Conservation (phyloP, 805 yeast genomes). For the Kodamaea nitidulidarum region DNA sequence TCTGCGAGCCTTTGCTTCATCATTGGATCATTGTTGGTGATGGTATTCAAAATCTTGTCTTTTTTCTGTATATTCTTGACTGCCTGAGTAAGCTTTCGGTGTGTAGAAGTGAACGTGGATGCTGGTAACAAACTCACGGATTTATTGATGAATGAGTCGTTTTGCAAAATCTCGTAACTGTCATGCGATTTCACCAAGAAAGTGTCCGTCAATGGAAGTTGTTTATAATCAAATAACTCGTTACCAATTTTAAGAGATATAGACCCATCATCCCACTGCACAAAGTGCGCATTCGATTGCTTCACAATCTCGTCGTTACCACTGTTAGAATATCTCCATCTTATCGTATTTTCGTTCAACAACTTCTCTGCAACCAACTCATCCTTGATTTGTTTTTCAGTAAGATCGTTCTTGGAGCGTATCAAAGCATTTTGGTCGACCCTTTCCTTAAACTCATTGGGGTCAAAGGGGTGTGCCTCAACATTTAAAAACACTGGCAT, state of each 20-base stretch:
- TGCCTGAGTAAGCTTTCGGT: constrained; percentile 71
- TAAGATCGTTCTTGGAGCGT: constrained; percentile 24
- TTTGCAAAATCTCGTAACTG: constrained; percentile 64
- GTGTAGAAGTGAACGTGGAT: constrained; percentile 82
- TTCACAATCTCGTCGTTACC: constrained; percentile 68
- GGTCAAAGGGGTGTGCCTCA: constrained; percentile 86
- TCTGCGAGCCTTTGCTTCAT: constrained; percentile 63
- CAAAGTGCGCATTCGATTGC: constrained; percentile 84
- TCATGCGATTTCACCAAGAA: constrained; percentile 69
- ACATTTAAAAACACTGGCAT: constrained; percentile 80
- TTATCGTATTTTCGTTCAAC: constrained; percentile 75
- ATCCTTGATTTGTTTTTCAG: constrained; percentile 44
- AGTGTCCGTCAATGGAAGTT: constrained; percentile 63
- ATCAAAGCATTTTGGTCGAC: constrained; percentile 34
- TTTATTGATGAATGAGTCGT: constrained; percentile 61
- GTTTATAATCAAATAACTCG: constrained; percentile 77
- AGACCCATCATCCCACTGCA: constrained; percentile 94
- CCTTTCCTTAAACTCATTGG: constrained; percentile 55
- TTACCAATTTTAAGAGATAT: constrained; percentile 80
- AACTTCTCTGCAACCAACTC: constrained; percentile 55
- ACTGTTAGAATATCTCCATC: constrained; percentile 89
- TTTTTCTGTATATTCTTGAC: constrained; percentile 48
- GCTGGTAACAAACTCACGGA: constrained; percentile 80
- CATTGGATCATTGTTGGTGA: constrained; percentile 65
- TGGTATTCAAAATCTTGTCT: constrained; percentile 48